Evolutionary conservation across 148 eudicot species (phyloP), one percentile per base, ranked within the genome.

Genomic region (Camellia lanceoleosa): DNA sequence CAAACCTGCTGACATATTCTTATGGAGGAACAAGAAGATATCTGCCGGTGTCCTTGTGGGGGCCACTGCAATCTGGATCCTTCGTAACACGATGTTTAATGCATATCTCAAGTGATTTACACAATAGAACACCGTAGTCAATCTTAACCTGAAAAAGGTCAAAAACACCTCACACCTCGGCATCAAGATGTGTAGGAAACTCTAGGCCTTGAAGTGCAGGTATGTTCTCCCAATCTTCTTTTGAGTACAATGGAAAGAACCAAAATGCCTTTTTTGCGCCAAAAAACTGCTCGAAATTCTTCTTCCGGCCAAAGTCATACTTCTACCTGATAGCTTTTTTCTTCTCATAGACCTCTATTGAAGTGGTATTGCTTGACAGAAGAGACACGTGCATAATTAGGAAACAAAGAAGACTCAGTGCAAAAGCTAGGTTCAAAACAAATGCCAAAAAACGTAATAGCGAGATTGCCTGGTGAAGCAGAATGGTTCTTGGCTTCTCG

Each of bases 321-420:
- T 91, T 95, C 98, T 97, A 95, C 68, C 83, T 75, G 66, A 78
- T 84, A 65, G 79, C 79, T 71, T 86, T 86, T 84, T 83, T 93
- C 89, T 95, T 95, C 86, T 91, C 97, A 85, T 93, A 84, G 68
- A 93, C 94, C 96, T 95, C 98, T 49, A 95, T 84, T 46, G 96
- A 90, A 75, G 98, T 93, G 74, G 98, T 93, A 83, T 95, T 95
- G 94, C 94, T 95, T 78, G 84, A 80, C 58, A 95, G 80, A 84
- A 95, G 93, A 44, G 94, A 91, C 78, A 88, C 83, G 81, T 95
- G 98, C 96, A 95, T 93, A 46, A 83, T 79, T 9, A 95, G 75
- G 77, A 95, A 95, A 84, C 98, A 93, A 66, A 93, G 91, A 56
- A 95, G 94, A 80, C 98, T 91, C 83, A 95, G 87, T 61, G 91